Evolutionary conservation across 192 early-diverging fungal species (phyloP), one percentile per base, ranked within the genome.

Genomic region (Jimgerdemannia flammicorona): DNA sequence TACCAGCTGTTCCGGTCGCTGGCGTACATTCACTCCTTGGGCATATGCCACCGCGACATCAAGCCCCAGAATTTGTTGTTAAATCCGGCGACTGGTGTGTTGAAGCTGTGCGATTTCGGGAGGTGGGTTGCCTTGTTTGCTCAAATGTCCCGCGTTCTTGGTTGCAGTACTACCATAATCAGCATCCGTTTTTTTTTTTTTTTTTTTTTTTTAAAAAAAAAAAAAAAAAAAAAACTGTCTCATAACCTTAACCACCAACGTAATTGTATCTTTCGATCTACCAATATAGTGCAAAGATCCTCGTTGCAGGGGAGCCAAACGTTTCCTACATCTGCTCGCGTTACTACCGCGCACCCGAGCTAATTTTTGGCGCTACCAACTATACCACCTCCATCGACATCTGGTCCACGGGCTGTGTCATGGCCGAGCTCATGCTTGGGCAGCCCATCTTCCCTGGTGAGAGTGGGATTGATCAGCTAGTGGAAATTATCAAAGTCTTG

Each of bases 21-120:
- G 69, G 95, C 96, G 67, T 99, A 98, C 81, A 95, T 95, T 80
- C 98, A 99, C 82, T 91, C 94, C 63, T 85, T 97, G 67, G 98
- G 97, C 40, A 98, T 99, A 77, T 99, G 98, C 86, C 98, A 99
- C 78, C 92, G 98, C 74, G 98, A 99, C 82, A 98, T 99, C 80
- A 99, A 99, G 85, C 98, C 98, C 71, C 98, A 98, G 84, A 99
- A 99, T 81, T 83, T 99, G 82, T 87, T 99, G 70, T 86, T 99
- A 63, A 93, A 98, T 80, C 94, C 94, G 71, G 73, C 87, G 17
- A 92, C 90, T 10, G 96, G 97, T n/a, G 90, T 98, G 71, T 86
- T 99, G 67, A 99, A 98, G 79, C 87, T 99, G 68, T 98, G 97
- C 81, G 98, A 99, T 83, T 99, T 99, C 86, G 98, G 98, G 72